Conservation (phyloP, 2,329 filamentous ascomycete species). For the Colletotrichum sp. region DNA sequence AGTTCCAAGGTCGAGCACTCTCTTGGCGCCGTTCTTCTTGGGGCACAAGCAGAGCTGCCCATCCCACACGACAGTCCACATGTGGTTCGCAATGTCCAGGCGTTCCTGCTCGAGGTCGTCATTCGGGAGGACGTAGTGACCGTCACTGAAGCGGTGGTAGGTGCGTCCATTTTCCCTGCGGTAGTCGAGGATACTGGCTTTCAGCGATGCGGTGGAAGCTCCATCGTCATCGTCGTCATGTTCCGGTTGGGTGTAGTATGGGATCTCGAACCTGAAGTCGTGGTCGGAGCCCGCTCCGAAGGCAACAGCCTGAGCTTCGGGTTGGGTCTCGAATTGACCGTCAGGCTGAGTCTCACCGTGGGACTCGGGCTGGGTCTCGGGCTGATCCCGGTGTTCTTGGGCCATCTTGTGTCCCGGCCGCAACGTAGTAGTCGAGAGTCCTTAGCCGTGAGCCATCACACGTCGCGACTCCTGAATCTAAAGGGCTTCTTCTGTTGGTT, state of each 20-base stretch:
- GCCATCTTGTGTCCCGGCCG: not conserved
- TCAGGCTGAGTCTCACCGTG: not conserved
- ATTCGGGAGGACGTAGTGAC: conserved; percentile 30
- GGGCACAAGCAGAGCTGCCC: conserved; percentile 34
- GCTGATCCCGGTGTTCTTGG: not conserved
- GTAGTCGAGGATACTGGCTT: conserved; percentile 11
- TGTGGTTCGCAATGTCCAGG: conserved; percentile 39
- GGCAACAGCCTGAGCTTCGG: not conserved
- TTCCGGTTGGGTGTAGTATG: not conserved
- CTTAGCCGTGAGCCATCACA: not conserved
- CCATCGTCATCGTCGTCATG: not conserved
- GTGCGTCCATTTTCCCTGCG: conserved; percentile 21
- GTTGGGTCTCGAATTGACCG: not conserved
- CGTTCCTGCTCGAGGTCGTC: conserved; percentile 25
- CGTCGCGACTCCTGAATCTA: not conserved
- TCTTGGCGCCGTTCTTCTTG: conserved; percentile 20
- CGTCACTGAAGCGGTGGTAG: conserved; percentile 25
- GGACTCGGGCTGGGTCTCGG: not conserved
- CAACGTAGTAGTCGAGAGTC: not conserved
- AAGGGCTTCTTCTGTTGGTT: not conserved
- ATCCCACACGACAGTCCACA: conserved; percentile 35
- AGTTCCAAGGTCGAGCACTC: conserved; percentile 22
- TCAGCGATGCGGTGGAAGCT: conserved; percentile 2
- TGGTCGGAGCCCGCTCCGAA: not conserved
- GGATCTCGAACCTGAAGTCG: not conserved